Conservation (phyloP, 495 filamentous ascomycete species). For the Podospora fimiseda region DNA sequence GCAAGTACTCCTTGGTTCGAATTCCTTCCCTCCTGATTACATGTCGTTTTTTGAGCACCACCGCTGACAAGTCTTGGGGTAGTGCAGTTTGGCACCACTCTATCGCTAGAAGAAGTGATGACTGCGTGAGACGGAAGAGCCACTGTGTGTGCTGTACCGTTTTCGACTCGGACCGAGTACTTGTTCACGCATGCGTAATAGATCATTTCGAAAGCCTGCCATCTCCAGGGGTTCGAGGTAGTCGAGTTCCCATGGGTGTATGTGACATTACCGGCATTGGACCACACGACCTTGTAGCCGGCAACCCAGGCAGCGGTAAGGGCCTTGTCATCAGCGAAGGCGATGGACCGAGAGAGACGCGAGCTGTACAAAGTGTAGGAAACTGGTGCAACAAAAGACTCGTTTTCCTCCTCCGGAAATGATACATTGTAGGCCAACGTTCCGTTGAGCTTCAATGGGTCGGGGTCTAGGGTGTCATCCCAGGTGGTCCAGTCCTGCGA, state of each 20-base stretch:
- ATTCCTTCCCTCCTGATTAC: not conserved
- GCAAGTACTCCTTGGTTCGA: not conserved
- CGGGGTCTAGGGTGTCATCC: not conserved
- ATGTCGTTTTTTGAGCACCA: not conserved
- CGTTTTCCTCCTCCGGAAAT: conserved; percentile 2
- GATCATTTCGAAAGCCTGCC: conserved; percentile 8
- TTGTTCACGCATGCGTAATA: conserved; percentile 9
- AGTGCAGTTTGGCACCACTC: conserved; percentile 2
- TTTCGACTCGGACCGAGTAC: conserved; percentile 5
- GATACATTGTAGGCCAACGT: conserved; percentile 11
- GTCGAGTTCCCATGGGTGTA: conserved; percentile 4
- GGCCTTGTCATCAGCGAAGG: conserved; percentile 5
- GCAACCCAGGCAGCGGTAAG: conserved; percentile 5
- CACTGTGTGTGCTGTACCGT: not conserved
- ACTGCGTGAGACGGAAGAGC: not conserved
- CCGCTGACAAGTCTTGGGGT: conserved; percentile 3
- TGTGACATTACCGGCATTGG: conserved; percentile 4
- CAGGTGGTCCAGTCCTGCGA: conserved; percentile 6
- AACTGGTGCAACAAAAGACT: conserved; percentile 6
- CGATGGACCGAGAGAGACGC: not conserved
- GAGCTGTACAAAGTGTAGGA: conserved; percentile 10
- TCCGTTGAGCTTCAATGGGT: conserved; percentile 5
- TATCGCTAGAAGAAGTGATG: not conserved
- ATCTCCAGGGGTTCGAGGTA: conserved; percentile 4
- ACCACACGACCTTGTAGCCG: conserved; percentile 8